Conservation (phyloP, 345 rosid species). For the Hibiscus tridactylites region DNA sequence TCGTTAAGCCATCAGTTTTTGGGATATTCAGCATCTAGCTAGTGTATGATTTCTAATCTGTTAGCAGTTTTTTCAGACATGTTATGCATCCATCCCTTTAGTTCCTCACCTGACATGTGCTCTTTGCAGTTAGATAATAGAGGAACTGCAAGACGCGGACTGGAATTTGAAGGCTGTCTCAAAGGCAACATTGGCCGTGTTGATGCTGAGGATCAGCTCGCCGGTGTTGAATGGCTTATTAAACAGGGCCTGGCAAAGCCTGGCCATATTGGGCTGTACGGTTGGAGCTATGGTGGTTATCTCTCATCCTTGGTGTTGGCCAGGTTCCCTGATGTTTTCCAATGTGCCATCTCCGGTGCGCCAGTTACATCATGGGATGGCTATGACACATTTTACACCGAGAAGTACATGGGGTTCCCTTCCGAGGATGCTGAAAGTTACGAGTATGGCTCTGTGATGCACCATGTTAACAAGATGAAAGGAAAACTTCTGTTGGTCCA, state of each 20-base stretch:
- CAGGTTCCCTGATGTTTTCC: slow-evolving; percentile 58
- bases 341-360: slow-evolving; percentile 75
- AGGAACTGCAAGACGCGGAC: slow-evolving; percentile 88
- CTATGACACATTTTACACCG: slow-evolving; percentile 82
- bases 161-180: slow-evolving; percentile 67
- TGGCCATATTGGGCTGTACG: slow-evolving; percentile 53
- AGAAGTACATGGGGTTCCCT: slow-evolving; percentile 96
- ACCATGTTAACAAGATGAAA: slow-evolving; percentile 50
- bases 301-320: slow-evolving; percentile 69
- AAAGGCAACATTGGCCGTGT: slow-evolving; percentile 47
- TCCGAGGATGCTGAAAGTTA: slow-evolving; percentile 29
- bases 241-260: slow-evolving; percentile 62
- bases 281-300: slow-evolving; percentile 80
- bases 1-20: not conserved
- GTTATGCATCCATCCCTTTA: not conserved
- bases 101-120: not conserved
- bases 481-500: slow-evolving; percentile 70
- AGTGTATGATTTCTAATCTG: not conserved
- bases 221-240: slow-evolving; percentile 81
- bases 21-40: not conserved
- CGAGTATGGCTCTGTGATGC: slow-evolving; percentile 61
- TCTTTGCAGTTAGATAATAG: slow-evolving; percentile 75
- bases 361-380: slow-evolving; percentile 99
- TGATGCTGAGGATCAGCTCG: slow-evolving; percentile 75
- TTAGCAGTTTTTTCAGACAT: not conserved